A percentile compares a stretch with the other conserved stretches of the same genome.
phyloP scores from a whole-genome alignment of 164 flowering plant species.

The Vitis cinerea region DNA sequence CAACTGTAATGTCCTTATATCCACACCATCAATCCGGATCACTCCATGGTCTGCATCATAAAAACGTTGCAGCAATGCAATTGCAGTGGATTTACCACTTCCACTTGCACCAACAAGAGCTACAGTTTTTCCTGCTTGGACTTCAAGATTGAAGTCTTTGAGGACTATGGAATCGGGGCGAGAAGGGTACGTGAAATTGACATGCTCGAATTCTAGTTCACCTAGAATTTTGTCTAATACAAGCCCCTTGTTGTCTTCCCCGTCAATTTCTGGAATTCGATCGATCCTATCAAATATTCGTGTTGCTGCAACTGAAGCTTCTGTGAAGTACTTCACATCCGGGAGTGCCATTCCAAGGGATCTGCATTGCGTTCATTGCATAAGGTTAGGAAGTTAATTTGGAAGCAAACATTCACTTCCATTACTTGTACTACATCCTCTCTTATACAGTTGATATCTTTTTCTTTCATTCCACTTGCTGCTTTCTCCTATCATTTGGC shows the following conservation, averaged over 20 bases:
- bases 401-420: too few species aligned
- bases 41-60: constrained; percentile 65
- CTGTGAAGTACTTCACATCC: constrained; percentile 76
- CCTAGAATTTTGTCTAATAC: constrained; percentile 47
- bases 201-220: constrained; percentile 53
- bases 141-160: constrained; percentile 59
- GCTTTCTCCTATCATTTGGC: too few species aligned
- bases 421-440: too few species aligned
- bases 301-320: constrained; percentile 80
- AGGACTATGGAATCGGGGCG: constrained; percentile 74
- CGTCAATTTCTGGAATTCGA: constrained; percentile 63
- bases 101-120: constrained; percentile 96
- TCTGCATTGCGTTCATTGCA: constrained; percentile 35
- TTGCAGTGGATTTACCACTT: constrained; percentile 84
- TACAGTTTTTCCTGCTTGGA: constrained; percentile 75
- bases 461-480: too few species aligned
- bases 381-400: too few species aligned
- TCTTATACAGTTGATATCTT: too few species aligned
- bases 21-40: constrained; percentile 66
- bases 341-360: constrained; percentile 85
- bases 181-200: constrained; percentile 75
- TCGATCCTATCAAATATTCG: constrained; percentile 65
- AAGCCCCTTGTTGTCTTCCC: constrained; percentile 56
- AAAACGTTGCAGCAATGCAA: constrained; percentile 76
- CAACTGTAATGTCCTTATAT: constrained; percentile 53